Base-by-base conservation (phyloP, 495 filamentous ascomycete genomes). In the Daldinia bambusicola region DNA sequence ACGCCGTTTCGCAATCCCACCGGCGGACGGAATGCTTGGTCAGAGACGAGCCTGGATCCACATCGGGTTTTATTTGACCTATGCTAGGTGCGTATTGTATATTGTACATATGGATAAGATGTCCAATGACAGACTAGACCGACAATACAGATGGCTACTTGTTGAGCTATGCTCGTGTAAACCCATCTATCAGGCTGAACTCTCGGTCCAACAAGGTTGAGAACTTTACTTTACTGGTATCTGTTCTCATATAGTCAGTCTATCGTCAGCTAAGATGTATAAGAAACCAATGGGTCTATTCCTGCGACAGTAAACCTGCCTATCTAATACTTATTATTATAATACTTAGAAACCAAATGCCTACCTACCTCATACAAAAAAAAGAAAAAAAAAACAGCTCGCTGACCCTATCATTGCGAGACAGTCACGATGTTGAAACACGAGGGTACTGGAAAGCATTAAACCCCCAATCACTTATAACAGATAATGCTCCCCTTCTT, bases 1-100 rank as follows among this genome's bases (percentile, higher is more conserved):
- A 68, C 16, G 60, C 41, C 43, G 70, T 72, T 72, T 72, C 70
- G 70, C 61, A 69, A 57, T 64, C 32, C 70, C 70, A 65, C 65
- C 65, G 38, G 36, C 43, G 43, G 51, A 34, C 50, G 10, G 36
- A 22, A 61, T 65, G 70, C 60, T 67, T 72, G 60, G 64, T 53
- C 32, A 36, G 13, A 13, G 45, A 63, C 60, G 30, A 41, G 45
- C 45, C 10, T 32, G 57, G 62, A 30, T 67, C 69, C 69, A 72
- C 69, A 70, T 64, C 16, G 30, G 50, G 38, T 53, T 53, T 32
- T 53, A 53, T 30, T 14, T n/a, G 26, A 48, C 12, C 43, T 22
- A 22, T 34, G 26, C 26, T 45, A 34, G 9, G 10, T 55, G 56
- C 10, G 12, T 51, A 40, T n/a, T n/a, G n/a, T n/a, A n/a, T n/a